A percentile compares a stretch with the other conserved stretches of the same genome.
Evolutionary conservation across 495 filamentous ascomycete species (phyloP).

Genomic region (Gamarada debralockiae): DNA sequence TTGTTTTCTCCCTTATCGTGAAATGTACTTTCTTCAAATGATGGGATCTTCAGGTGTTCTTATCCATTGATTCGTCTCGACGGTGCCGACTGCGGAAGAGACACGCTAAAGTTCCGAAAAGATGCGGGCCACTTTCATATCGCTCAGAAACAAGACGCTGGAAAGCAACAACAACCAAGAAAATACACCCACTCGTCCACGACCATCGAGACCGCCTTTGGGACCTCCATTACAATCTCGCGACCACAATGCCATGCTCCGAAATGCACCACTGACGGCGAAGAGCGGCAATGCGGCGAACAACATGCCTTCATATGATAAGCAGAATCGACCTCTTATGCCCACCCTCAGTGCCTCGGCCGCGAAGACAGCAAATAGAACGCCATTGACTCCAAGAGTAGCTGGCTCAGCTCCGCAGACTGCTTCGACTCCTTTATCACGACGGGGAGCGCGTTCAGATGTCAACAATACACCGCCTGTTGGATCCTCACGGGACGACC

Average conservation of each 20-base stretch:
- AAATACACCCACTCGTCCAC: slow-evolving; percentile 16
- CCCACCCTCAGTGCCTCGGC: slow-evolving; percentile 43
- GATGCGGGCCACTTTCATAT: slow-evolving; percentile 9
- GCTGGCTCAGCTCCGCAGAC: slow-evolving; percentile 32
- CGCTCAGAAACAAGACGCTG: slow-evolving; percentile 22
- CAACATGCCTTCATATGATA: slow-evolving; percentile 47
- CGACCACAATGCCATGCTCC: slow-evolving; percentile 30
- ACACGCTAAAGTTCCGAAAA: background rate
- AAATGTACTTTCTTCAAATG: too few relatives aligned
- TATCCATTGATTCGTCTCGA: too few relatives aligned
- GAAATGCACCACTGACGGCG: slow-evolving; percentile 18
- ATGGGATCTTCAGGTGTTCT: too few relatives aligned
- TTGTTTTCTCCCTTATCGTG: too few relatives aligned
- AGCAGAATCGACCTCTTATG: slow-evolving; percentile 43
- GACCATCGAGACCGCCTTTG: slow-evolving; percentile 4
- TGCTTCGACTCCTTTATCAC: slow-evolving; percentile 32
- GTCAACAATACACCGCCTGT: slow-evolving; percentile 30
- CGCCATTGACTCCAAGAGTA: slow-evolving; percentile 46
- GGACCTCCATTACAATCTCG: slow-evolving; percentile 18
- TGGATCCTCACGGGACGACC: slow-evolving; percentile 32
- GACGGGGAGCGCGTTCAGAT: slow-evolving; percentile 32
- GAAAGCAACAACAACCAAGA: slow-evolving; percentile 28
- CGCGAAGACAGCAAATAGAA: slow-evolving; percentile 31
- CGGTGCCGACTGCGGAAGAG: too few relatives aligned
- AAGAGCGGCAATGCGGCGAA: slow-evolving; percentile 20